Evolutionary conservation across 352 stramenopile species (phyloP).

Genomic region (Discostella stelligera): DNA sequence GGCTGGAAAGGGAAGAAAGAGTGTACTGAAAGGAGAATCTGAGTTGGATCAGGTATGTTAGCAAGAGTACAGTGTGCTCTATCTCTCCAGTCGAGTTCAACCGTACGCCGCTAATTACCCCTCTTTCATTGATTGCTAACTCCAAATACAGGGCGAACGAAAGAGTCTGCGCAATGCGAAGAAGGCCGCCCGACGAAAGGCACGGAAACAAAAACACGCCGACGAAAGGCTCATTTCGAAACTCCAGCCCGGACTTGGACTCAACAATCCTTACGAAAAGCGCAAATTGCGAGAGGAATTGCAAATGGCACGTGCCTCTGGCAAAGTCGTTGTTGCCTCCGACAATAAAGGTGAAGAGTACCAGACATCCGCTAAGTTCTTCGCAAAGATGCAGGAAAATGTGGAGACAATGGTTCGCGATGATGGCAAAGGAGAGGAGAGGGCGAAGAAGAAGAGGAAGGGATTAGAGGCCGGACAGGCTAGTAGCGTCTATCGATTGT

Average conservation of each 20-base stretch:
- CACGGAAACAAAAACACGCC: constrained; percentile 86
- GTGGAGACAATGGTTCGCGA: constrained; percentile 56
- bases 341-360: constrained; percentile 62
- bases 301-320: constrained; percentile 63
- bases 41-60: constrained; percentile 62
- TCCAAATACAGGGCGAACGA: constrained; percentile 50
- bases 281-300: constrained; percentile 84
- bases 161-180: constrained; percentile 80
- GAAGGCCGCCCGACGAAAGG: constrained; percentile 89
- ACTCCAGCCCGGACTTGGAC: constrained; percentile 90
- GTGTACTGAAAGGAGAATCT: constrained; percentile 66
- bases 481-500: constrained; percentile 69
- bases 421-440: constrained; percentile 6
- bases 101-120: background rate
- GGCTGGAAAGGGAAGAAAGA: constrained; percentile 62
- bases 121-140: background rate
- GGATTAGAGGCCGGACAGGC: constrained; percentile 24
- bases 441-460: constrained; percentile 53
- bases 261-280: constrained; percentile 93
- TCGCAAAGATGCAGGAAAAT: constrained; percentile 74
- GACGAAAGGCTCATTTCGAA: constrained; percentile 91
- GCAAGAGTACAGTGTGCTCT: background rate
- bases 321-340: constrained; percentile 57
- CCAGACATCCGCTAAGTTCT: constrained; percentile 76
- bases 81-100: background rate